Conservation (phyloP, 257 asterid genomes). For the Solanum ossicruentum region DNA sequence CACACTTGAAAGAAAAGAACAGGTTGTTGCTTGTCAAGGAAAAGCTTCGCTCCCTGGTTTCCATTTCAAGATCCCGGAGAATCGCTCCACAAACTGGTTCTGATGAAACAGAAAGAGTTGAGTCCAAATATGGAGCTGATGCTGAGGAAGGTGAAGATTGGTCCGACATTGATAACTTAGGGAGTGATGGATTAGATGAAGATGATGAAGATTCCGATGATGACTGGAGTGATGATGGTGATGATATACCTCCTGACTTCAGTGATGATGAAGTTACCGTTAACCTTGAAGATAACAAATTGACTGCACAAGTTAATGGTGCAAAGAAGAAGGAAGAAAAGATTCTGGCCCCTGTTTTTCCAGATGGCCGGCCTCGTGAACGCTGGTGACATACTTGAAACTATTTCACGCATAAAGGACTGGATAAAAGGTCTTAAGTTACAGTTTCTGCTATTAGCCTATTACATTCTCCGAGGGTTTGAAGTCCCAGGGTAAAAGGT, state of each 20-base stretch:
- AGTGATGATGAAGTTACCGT: slow-evolving; percentile 27
- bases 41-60: slow-evolving; percentile 80
- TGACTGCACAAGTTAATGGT: slow-evolving; percentile 25
- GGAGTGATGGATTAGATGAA: slow-evolving; percentile 35
- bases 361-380: slow-evolving; percentile 89
- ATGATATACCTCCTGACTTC: slow-evolving; percentile 71
- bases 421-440: background rate
- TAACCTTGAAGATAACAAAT: slow-evolving; percentile 22
- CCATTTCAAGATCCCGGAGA: slow-evolving; percentile 50
- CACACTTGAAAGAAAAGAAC: slow-evolving; percentile 75
- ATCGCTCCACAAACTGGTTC: slow-evolving; percentile 11
- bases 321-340: slow-evolving; percentile 27
- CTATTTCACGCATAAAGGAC: background rate
- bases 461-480: background rate
- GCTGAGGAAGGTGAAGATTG: slow-evolving; percentile 52
- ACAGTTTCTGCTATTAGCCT: background rate
- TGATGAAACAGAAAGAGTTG: slow-evolving; percentile 22
- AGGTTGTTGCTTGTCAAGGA: slow-evolving; percentile 85
- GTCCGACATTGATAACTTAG: slow-evolving; percentile 52
- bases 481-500: background rate
- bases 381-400: slow-evolving; percentile 49
- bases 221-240: slow-evolving; percentile 60
- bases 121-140: slow-evolving; percentile 22
- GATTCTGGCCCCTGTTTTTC: slow-evolving; percentile 47
- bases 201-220: slow-evolving; percentile 16